phyloP scores from a whole-genome alignment of 2,329 filamentous ascomycete genomes.

The Hortaea werneckii region DNA sequence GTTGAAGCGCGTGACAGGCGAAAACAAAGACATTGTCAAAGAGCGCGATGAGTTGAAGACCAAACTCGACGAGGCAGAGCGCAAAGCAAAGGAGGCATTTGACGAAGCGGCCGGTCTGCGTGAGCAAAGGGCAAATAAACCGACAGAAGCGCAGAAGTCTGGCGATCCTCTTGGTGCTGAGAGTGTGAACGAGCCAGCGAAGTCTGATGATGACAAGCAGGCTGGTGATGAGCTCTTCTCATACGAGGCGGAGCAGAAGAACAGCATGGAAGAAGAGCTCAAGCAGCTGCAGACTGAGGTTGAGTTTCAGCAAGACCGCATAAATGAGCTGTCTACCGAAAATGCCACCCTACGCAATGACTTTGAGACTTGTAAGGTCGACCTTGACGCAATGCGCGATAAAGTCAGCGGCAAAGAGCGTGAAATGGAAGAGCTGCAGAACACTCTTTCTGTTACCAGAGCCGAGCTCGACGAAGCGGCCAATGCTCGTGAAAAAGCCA shows the following conservation, averaged over 20 bases:
- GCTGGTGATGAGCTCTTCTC: slow-evolving; percentile 73
- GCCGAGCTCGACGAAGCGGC: slow-evolving; percentile 34
- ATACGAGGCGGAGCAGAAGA: slow-evolving; percentile 61
- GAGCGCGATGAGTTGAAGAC: slow-evolving; percentile 75
- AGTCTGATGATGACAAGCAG: slow-evolving; percentile 1
- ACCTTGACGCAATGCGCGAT: slow-evolving; percentile 40
- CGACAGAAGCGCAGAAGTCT: slow-evolving; percentile 6
- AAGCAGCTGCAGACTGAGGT: slow-evolving; percentile 61
- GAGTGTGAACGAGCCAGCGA: slow-evolving; percentile 7
- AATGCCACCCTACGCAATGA: slow-evolving; percentile 60
- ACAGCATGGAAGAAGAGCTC: slow-evolving; percentile 61
- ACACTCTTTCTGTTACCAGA: slow-evolving; percentile 23
- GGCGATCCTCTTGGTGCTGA: slow-evolving; percentile 4
- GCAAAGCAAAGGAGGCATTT: slow-evolving; percentile 49
- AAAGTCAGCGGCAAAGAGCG: slow-evolving; percentile 15
- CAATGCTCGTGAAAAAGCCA: slow-evolving; percentile 27
- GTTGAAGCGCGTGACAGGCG: slow-evolving; percentile 67
- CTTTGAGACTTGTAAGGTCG: slow-evolving; percentile 50
- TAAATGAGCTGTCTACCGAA: slow-evolving; percentile 59
- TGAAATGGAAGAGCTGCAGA: slow-evolving; percentile 11
- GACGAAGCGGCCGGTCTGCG: slow-evolving; percentile 54
- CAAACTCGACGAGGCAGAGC: slow-evolving; percentile 59
- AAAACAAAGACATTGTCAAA: slow-evolving; percentile 18
- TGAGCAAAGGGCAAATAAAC: slow-evolving; percentile 9
- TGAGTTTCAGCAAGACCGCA: slow-evolving; percentile 48